These are phyloP conservation scores for Carnegiea gigantea DNA, from an alignment of 179 eudicot genomes.

Conservation along the genomic window DNA sequence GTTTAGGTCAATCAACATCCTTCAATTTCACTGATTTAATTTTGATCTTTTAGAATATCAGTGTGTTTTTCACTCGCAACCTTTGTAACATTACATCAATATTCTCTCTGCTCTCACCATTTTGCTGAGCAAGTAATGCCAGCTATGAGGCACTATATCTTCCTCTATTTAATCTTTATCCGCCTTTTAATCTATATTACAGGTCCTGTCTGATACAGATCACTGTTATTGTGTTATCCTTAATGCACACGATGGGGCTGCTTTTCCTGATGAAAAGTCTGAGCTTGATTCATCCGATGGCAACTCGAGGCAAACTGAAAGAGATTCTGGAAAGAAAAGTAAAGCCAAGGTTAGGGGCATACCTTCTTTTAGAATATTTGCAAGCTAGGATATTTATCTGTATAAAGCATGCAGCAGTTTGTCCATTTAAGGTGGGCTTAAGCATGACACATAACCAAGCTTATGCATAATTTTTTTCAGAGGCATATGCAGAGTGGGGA, in stretches of 20 bases:
- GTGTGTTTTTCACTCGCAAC: no score
- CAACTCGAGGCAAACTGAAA: constrained; percentile 36
- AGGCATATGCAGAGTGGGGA: background rate
- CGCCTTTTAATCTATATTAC: constrained; percentile 17
- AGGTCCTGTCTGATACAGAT: constrained; percentile 95
- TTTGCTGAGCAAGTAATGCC: background rate
- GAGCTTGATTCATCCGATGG: constrained; percentile 33
- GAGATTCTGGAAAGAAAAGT: constrained; percentile 42
- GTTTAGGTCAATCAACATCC: background rate
- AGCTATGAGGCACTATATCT: background rate
- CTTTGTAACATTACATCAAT: background rate
- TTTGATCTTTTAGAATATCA: no score
- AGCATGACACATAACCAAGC: background rate
- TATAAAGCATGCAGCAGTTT: background rate
- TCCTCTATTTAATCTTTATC: constrained; percentile 2
- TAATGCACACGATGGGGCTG: constrained; percentile 91
- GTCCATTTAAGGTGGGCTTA: background rate
- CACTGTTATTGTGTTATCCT: constrained; percentile 98
- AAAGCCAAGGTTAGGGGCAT: constrained; percentile 62
- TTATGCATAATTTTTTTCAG: background rate
- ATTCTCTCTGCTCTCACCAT: background rate
- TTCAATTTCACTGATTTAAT: background rate
- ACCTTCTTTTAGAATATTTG: background rate
- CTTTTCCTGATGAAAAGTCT: constrained; percentile 64
- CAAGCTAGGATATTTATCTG: background rate